These are phyloP conservation scores for Aspergillus latus DNA, from an alignment of 2,329 filamentous ascomycete species.

Conservation along the genomic window DNA sequence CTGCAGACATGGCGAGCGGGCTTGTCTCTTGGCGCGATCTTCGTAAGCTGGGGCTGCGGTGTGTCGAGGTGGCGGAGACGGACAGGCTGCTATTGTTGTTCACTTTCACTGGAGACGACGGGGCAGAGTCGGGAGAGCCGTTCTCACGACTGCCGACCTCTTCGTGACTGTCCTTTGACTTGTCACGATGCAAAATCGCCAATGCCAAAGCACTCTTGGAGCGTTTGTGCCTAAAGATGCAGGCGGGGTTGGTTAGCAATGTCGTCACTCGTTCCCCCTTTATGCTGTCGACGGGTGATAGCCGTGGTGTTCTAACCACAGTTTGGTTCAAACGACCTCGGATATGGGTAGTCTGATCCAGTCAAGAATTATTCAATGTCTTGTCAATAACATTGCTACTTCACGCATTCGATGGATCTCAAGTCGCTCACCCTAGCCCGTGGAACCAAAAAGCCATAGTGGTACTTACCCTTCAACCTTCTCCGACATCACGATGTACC, in stretches of 20 bases:
- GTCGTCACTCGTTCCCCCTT: constrained; percentile 1
- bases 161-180: constrained; percentile 45
- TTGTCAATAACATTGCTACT: neutral
- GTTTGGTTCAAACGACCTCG: neutral
- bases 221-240: constrained; percentile 49
- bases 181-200: constrained; percentile 55
- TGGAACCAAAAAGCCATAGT: constrained; percentile 18
- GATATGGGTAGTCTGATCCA: neutral
- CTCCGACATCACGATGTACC: constrained; percentile 28
- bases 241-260: constrained; percentile 34
- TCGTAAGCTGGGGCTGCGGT: constrained; percentile 33
- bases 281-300: neutral
- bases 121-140: constrained; percentile 29
- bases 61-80: constrained; percentile 30
- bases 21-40: constrained; percentile 28
- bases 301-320: neutral
- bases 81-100: constrained; percentile 28
- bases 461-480: constrained; percentile 33
- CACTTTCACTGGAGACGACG: constrained; percentile 22
- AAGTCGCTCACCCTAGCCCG: constrained; percentile 17
- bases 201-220: constrained; percentile 56
- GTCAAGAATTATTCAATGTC: neutral
- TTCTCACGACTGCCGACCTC: constrained; percentile 25
- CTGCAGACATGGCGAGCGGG: constrained; percentile 24
- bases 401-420: neutral